Conservation (phyloP, 148 eudicot species). For the Heliosperma pusillum region DNA sequence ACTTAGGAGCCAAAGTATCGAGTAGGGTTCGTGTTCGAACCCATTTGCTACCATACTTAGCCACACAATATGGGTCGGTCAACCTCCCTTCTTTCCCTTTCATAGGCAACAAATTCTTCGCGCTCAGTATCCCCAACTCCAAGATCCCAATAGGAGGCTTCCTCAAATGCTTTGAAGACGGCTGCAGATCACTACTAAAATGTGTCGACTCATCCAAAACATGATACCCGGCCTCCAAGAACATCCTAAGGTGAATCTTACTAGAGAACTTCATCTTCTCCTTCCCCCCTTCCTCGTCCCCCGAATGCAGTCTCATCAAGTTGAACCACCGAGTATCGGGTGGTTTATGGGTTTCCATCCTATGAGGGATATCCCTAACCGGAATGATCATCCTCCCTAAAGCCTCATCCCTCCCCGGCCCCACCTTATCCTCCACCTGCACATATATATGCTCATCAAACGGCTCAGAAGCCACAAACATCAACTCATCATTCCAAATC, state of each 20-base stretch:
- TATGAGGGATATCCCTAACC: conserved; percentile 60
- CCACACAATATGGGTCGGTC: conserved; percentile 91
- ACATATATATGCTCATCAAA: conserved; percentile 66
- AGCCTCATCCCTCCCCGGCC: conserved; percentile 63
- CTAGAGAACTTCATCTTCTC: conserved; percentile 72
- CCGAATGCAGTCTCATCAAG: conserved; percentile 43
- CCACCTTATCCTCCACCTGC: conserved; percentile 59
- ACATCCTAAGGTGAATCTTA: conserved; percentile 62
- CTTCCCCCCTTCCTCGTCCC: conserved; percentile 49
- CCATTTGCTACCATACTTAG: conserved; percentile 95
- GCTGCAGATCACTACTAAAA: conserved; percentile 91
- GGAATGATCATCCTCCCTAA: conserved; percentile 61
- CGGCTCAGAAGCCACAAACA: conserved; percentile 89
- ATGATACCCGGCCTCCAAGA: conserved; percentile 80
- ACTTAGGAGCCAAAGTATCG: conserved; percentile 59
- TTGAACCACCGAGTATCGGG: conserved; percentile 75
- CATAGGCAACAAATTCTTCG: conserved; percentile 74
- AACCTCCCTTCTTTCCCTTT: conserved; percentile 60
- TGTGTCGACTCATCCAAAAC: conserved; percentile 90
- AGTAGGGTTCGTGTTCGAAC: conserved; percentile 84
- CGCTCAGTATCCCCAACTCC: conserved; percentile 82
- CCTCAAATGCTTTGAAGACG: conserved; percentile 69
- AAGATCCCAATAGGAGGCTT: conserved; percentile 71
- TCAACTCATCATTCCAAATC: conserved; percentile 83
- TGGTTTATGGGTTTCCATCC: conserved; percentile 48